Percentiles rank a stretch among this genome's conserved stretches.
Evolutionary conservation across 2,329 filamentous ascomycete species (phyloP).

Genomic region (Penicillium sp.): DNA sequence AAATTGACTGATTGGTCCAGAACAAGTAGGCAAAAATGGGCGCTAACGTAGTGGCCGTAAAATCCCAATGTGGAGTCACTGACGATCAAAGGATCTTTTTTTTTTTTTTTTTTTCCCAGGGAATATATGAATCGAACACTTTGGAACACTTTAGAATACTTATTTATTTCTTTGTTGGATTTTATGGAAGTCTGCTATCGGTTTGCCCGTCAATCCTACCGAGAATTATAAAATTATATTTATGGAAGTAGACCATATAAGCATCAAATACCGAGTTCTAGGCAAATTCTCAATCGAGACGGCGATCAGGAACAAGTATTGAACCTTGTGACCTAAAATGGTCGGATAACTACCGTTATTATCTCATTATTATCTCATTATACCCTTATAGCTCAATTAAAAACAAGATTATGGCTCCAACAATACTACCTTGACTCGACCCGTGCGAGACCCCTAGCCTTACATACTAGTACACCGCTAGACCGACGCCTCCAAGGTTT

Average conservation of each 20-base stretch:
- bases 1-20: background rate
- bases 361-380: background rate
- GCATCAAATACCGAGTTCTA: background rate
- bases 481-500: background rate
- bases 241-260: background rate
- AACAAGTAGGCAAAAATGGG: background rate
- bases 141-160: background rate
- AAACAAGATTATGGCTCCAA: background rate
- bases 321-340: background rate
- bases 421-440: background rate
- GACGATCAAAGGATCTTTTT: background rate
- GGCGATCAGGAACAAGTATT: background rate
- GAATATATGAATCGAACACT: background rate
- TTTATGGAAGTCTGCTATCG: background rate
- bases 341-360: background rate
- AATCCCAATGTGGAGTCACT: background rate
- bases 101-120: background rate
- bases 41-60: slow-evolving; percentile 9
- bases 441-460: background rate
- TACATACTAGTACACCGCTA: slow-evolving; percentile 3
- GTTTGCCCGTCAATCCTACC: background rate
- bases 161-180: background rate
- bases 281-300: background rate
- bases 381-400: background rate
- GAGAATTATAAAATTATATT: background rate